These are phyloP conservation scores for Teratosphaeria epicoccoides DNA, from an alignment of 2,329 filamentous ascomycete genomes.

Conservation along the genomic window DNA sequence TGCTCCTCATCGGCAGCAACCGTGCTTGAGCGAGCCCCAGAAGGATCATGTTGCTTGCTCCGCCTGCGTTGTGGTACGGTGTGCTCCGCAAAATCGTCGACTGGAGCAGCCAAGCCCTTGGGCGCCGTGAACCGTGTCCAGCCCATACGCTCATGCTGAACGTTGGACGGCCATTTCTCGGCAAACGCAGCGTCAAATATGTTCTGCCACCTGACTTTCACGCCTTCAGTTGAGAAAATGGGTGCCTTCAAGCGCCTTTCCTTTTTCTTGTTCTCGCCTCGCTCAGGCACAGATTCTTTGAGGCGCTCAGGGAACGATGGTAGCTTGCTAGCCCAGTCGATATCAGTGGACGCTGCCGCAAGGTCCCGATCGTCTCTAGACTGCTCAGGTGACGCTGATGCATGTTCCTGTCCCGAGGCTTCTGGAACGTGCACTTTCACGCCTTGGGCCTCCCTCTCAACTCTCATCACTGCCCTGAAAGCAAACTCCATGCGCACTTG, in stretches of 20 bases:
- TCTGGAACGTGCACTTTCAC: not conserved
- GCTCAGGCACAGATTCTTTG: not conserved
- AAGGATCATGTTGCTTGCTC: not conserved
- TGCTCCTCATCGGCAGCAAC: not conserved
- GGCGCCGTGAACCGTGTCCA: constrained; percentile 15
- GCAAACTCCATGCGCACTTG: constrained; percentile 11
- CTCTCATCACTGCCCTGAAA: constrained; percentile 5
- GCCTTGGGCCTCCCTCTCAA: constrained; percentile 4
- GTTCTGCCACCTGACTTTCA: constrained; percentile 27
- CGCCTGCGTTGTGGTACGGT: not conserved
- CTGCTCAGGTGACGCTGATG: not conserved
- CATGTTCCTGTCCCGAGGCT: no score
- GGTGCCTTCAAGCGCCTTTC: constrained; percentile 1
- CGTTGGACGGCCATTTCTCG: constrained; percentile 22
- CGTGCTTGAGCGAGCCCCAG: not conserved
- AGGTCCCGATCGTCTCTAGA: not conserved
- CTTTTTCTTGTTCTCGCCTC: not conserved
- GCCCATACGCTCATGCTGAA: constrained; percentile 24
- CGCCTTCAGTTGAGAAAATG: constrained; percentile 18
- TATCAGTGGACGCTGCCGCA: not conserved
- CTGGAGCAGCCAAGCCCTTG: not conserved
- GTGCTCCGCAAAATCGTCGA: not conserved
- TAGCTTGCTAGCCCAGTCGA: not conserved
- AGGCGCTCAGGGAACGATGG: not conserved
- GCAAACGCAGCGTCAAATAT: constrained; percentile 29